Percentiles rank a stretch among this genome's conserved stretches.
Evolutionary conservation across 2,329 filamentous ascomycete species (phyloP).

Genomic region (Phaeosphaeria sp.): DNA sequence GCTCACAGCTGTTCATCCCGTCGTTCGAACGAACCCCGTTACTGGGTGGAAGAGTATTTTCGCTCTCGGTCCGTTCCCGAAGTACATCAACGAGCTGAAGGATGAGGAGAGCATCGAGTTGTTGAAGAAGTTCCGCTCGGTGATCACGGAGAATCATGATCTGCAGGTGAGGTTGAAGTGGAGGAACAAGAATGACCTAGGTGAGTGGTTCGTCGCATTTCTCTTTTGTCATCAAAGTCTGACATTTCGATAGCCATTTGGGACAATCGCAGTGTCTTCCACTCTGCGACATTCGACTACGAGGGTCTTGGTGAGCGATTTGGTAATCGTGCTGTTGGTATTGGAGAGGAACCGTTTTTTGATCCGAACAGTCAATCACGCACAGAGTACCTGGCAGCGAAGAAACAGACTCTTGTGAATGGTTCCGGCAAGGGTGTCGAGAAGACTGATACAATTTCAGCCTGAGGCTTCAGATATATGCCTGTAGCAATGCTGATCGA

Average conservation of each 20-base stretch:
- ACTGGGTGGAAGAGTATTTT: constrained; percentile 47
- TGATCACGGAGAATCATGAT: constrained; percentile 50
- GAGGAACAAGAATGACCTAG: constrained; percentile 27
- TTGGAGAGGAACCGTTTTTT: constrained; percentile 50
- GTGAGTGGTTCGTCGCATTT: not conserved
- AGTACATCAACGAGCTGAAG: constrained; percentile 48
- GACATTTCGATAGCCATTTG: constrained; percentile 44
- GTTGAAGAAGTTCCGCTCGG: constrained; percentile 9
- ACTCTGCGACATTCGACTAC: constrained; percentile 29
- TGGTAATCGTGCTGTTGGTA: constrained; percentile 44
- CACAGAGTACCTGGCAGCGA: constrained; percentile 25
- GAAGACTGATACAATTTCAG: not conserved
- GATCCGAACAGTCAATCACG: constrained; percentile 42
- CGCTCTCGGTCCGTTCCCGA: constrained; percentile 28
- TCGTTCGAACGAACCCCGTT: constrained; percentile 41
- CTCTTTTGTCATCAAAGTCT: not conserved
- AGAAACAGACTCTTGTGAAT: not conserved
- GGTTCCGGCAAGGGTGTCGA: not conserved
- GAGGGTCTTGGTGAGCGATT: constrained; percentile 20
- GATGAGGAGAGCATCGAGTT: constrained; percentile 36
- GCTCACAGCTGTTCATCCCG: constrained; percentile 32
- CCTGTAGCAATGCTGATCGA: no score
- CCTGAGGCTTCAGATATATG: no score
- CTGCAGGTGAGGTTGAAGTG: constrained; percentile 51
- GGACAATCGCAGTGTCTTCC: constrained; percentile 45